phyloP scores from a whole-genome alignment of 129 eudicot genomes.

The Arctium minus region DNA sequence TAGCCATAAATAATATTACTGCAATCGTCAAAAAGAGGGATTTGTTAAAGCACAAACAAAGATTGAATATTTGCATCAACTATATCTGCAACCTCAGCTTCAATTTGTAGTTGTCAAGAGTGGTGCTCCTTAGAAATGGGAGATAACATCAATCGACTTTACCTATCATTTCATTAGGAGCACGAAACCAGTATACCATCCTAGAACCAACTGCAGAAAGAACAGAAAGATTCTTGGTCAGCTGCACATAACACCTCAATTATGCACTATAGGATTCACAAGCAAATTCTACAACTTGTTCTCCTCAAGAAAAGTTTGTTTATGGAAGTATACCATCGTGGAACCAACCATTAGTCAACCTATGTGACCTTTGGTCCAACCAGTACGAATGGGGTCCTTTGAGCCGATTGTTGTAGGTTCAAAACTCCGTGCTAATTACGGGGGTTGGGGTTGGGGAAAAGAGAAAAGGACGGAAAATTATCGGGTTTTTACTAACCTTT shows the following conservation, averaged over 20 bases:
- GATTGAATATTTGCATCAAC: not conserved
- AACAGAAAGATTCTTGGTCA: not conserved
- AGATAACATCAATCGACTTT: not conserved
- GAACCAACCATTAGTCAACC: not conserved
- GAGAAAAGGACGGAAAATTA: not conserved
- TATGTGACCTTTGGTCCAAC: no score
- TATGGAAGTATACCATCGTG: not conserved
- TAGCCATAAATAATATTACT: not conserved
- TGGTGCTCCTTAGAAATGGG: not conserved
- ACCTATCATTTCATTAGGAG: not conserved
- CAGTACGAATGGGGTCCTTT: not conserved
- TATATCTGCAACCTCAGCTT: not conserved
- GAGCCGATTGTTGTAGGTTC: not conserved
- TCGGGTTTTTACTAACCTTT: slow-evolving; percentile 24
- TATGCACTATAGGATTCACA: not conserved
- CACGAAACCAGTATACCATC: not conserved
- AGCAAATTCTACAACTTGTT: no score
- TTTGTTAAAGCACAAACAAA: not conserved
- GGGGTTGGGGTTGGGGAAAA: not conserved
- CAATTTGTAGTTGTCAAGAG: not conserved
- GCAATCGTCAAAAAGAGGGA: not conserved
- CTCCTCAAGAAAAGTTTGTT: not conserved
- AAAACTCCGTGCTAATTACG: not conserved
- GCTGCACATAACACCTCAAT: not conserved
- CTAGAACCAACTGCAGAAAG: not conserved